Evolutionary conservation across 768 basidiomycete genomes (phyloP), one percentile per base, ranked within the genome.

Genomic region (Clitopilus passeckerianus): DNA sequence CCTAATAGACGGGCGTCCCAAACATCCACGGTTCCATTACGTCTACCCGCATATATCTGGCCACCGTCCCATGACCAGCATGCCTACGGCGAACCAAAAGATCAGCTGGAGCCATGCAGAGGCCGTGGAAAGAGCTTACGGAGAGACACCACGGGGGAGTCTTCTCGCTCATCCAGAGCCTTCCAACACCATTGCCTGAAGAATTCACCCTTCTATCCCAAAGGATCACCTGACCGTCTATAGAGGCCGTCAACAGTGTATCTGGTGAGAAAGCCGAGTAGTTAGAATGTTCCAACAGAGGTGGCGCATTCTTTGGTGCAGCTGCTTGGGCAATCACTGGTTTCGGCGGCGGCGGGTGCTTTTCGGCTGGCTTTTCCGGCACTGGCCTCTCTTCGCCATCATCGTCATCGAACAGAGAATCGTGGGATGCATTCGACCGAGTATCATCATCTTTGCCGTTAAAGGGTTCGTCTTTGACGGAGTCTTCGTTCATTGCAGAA

Each of bases 141-240:
- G 95, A 95, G 67, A 96, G 83, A 72, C 94, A 97, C 94, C 95
- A 98, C 10, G 93, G 93, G 30, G 93, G 93, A 20, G 91, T 93
- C 73, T 91, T 94, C 63, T 95, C 95, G 66, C 87, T 89, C 79
- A 93, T 86, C 84, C 89, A 90, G 57, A 98, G 74, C 64, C 93
- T 77, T 30, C 93, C 94, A 0, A 94, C 90, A 6, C 93, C 91
- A 41, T 71, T 76, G 27, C 88, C 86, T 37, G 81, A 74, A 6
- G 78, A 78, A 57, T 86, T 77, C 34, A 83, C 84, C 63, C 96
- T 77, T 67, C 87, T 82, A 70, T 99, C 96, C 90, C 96, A 96
- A 12, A 99, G 71, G 53, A 95, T 83, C 15, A 98, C 83, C 68
- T 95, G 91, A 1, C 97, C 96, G 65, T 98, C 95, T 64, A 96